phyloP scores from a whole-genome alignment of 208 protist genomes.

The Leishmania turanica region DNA sequence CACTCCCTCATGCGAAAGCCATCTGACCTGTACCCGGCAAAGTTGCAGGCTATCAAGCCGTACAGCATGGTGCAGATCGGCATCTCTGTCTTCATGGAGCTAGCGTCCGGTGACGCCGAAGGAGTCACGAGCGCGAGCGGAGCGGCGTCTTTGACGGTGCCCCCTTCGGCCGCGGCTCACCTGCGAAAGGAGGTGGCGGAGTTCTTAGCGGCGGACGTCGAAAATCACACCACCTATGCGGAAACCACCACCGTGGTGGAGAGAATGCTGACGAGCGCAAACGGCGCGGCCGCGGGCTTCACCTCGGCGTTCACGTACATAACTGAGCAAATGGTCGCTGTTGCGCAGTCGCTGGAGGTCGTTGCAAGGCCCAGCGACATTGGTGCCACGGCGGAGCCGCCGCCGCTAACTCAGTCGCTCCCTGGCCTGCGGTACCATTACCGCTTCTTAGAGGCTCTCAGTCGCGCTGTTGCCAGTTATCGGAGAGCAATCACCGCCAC shows the following conservation, averaged over 20 bases:
- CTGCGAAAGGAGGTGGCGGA: neutral
- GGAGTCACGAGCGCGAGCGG: neutral
- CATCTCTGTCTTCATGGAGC: constrained; percentile 50
- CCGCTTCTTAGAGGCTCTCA: constrained; percentile 25
- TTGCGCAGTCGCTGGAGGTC: neutral
- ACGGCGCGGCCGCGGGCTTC: neutral
- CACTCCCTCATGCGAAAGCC: constrained; percentile 34
- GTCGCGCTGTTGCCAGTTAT: neutral
- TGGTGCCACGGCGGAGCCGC: neutral
- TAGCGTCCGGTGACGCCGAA: neutral
- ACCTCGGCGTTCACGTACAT: constrained; percentile 3
- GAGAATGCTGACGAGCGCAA: neutral
- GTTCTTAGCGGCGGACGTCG: neutral
- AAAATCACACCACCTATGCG: neutral
- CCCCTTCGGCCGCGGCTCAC: neutral
- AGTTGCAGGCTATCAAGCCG: constrained; percentile 30
- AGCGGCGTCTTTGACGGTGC: neutral
- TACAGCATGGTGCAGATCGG: constrained; percentile 69
- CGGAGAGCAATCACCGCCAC: neutral
- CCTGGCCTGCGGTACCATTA: neutral
- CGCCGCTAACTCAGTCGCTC: neutral
- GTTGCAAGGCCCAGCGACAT: neutral
- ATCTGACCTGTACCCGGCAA: constrained; percentile 37
- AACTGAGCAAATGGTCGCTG: neutral
- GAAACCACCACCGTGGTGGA: neutral